These are phyloP conservation scores for Alternaria brassicae DNA, from an alignment of 2,329 filamentous ascomycete genomes.

Conservation along the genomic window DNA sequence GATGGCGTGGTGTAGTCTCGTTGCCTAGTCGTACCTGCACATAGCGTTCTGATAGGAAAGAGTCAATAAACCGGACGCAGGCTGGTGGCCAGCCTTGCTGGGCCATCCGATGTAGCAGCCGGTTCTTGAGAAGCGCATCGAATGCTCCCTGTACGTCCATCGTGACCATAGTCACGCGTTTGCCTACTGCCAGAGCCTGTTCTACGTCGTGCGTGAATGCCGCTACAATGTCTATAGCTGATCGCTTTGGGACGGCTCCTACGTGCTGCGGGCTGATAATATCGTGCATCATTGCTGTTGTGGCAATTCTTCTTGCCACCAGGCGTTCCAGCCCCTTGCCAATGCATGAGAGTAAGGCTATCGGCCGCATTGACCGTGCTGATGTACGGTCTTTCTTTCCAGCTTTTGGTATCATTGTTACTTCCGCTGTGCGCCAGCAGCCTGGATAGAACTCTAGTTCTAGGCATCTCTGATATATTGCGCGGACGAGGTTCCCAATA, in stretches of 20 bases:
- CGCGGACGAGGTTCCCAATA: no score
- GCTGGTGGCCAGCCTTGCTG: background rate
- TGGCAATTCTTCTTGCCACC: conserved; percentile 13
- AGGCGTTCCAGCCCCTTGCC: conserved; percentile 12
- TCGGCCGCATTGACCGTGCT: background rate
- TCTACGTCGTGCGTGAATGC: conserved; percentile 11
- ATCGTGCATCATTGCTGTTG: conserved; percentile 10
- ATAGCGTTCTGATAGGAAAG: background rate
- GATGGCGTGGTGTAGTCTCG: background rate
- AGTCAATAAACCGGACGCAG: background rate
- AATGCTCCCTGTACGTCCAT: conserved; percentile 13
- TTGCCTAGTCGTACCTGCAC: conserved; percentile 1
- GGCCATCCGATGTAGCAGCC: conserved; percentile 1
- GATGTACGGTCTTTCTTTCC: conserved; percentile 13
- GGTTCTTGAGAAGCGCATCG: conserved; percentile 14
- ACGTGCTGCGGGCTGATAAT: conserved; percentile 14
- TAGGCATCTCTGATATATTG: no score
- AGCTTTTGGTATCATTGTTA: conserved; percentile 13
- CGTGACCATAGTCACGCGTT: conserved; percentile 13
- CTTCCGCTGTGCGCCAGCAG: background rate
- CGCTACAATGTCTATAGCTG: conserved; percentile 5
- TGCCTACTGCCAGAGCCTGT: background rate
- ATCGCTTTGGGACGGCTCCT: conserved; percentile 14
- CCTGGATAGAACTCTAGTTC: background rate
- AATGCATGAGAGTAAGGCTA: conserved; percentile 14